Evolutionary conservation across 2,329 filamentous ascomycete genomes (phyloP), one percentile per base, ranked within the genome.

Genomic region (Trichothecium roseum): DNA sequence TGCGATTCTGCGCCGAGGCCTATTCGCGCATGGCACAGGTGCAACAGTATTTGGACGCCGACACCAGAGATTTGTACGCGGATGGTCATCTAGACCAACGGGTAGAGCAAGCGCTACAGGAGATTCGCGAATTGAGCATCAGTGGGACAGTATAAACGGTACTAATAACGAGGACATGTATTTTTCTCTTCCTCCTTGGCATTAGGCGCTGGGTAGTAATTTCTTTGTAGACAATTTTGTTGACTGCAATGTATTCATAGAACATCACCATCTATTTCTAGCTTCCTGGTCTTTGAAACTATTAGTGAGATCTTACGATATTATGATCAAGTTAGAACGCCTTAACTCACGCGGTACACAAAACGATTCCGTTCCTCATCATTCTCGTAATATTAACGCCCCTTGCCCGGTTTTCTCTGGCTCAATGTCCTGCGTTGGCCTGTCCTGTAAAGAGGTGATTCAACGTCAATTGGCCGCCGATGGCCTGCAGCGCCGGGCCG

Each of bases 11-110:
- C 53, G 91, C 93, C 7, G 91, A 98, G 64, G 91, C 91, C 2
- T 98, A 98, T 62, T 88, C 81, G 42, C 74, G 91, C 32, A 98
- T 98, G 91, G 91, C 93, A 18, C 93, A 98, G 66, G 93, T 98
- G 38, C 91, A 98, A 65, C 91, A 98, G 64, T 96, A 95, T 57
- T 71, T 98, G 22, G 91, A 96, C 55, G 83, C 89, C 20, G 87
- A 94, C 53, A 96, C 89, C 35, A 74, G 91, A 58, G 91, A 98
- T 45, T 84, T 95, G 62, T 98, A 98, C 59, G 91, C 91, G 2
- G 79, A 87, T 49, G 91, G 91, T 18, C 84, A 95, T 45, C 65
- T 98, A 48, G 91, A 98, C 57, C 82, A 79, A 41, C 69, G 86
- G 45, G 91, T 98, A 20, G 91, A 98, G 62, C 82, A 96, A 61